Evolutionary conservation across 2,329 filamentous ascomycete genomes (phyloP).

Genomic region (Penicillium palitans): DNA sequence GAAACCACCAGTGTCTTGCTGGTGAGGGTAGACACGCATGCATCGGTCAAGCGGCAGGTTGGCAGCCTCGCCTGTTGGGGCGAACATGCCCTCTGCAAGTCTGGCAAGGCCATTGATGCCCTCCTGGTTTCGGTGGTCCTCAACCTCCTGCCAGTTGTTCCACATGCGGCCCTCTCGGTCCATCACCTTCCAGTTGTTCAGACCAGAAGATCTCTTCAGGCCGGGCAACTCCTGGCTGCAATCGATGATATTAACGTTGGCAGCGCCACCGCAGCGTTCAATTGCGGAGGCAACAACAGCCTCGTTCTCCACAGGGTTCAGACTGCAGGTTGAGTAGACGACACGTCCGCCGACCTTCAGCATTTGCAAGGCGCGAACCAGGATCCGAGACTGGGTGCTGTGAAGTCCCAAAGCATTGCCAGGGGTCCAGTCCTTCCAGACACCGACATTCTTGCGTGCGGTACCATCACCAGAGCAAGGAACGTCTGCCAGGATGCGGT

Average conservation of each 20-base stretch:
- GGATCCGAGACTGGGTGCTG: conserved; percentile 80
- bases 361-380: conserved; percentile 91
- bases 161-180: conserved; percentile 80
- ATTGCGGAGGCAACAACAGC: conserved; percentile 86
- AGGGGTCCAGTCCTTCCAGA: conserved; percentile 95
- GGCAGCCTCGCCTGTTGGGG: conserved; percentile 58
- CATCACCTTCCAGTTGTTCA: conserved; percentile 86
- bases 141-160: conserved; percentile 78
- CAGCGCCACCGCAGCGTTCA: conserved; percentile 78
- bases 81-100: conserved; percentile 81
- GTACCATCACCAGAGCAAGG: conserved; percentile 97
- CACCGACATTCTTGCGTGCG: conserved; percentile 82
- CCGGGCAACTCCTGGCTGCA: conserved; percentile 74
- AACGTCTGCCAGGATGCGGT: conserved; percentile 93
- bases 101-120: conserved; percentile 66
- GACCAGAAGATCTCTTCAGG: conserved; percentile 72
- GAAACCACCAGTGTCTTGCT: conserved; percentile 95
- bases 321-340: conserved; percentile 97
- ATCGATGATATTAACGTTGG: conserved; percentile 81
- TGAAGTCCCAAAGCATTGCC: conserved; percentile 85
- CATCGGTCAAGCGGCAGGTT: conserved; percentile 80
- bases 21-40: conserved; percentile 90
- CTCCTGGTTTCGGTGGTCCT: conserved; percentile 63
- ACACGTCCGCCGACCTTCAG: conserved; percentile 91
- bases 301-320: conserved; percentile 98